Percentiles rank a stretch among this genome's conserved stretches.
Conservation (phyloP, 805 yeast species). For the Suhomyces canberraensis region DNA sequence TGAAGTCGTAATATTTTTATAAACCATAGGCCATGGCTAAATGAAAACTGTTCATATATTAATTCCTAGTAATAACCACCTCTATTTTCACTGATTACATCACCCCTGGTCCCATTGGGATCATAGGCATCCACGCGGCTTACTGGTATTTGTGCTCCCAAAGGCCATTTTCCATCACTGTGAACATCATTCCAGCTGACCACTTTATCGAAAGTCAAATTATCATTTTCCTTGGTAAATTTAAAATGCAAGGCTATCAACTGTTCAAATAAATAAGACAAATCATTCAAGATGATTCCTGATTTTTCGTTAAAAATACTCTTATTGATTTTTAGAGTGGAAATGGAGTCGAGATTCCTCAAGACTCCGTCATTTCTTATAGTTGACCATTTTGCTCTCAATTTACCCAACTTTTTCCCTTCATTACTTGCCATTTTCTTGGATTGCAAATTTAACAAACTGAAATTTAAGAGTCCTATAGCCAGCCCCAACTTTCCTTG, state of each 20-base stretch:
- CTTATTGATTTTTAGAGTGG: slow-evolving; percentile 32
- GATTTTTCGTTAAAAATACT: slow-evolving; percentile 33
- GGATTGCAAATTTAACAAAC: slow-evolving; percentile 36
- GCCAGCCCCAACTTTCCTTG: slow-evolving; percentile 44
- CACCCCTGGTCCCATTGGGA: too few relatives aligned
- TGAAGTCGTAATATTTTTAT: too few relatives aligned
- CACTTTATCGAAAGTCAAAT: slow-evolving; percentile 35
- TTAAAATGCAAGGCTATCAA: slow-evolving; percentile 38
- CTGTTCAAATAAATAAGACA: slow-evolving; percentile 39
- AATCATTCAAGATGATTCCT: slow-evolving; percentile 34
- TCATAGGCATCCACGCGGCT: too few relatives aligned
- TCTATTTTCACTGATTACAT: slow-evolving; percentile 1
- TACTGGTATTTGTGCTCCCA: slow-evolving; percentile 36
- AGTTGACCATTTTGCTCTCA: slow-evolving; percentile 25
- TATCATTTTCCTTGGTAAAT: slow-evolving; percentile 41
- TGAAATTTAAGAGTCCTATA: slow-evolving; percentile 41
- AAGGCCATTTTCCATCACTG: slow-evolving; percentile 43
- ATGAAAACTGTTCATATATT: slow-evolving; percentile 8
- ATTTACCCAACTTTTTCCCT: slow-evolving; percentile 14
- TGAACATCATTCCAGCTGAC: slow-evolving; percentile 32
- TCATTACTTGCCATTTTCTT: slow-evolving; percentile 17
- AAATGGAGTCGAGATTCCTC: slow-evolving; percentile 29
- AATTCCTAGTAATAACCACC: slow-evolving; percentile 9
- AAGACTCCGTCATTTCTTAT: slow-evolving; percentile 31
- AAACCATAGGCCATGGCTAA: slow-evolving; percentile 33